Evolutionary conservation across 805 yeast genomes (phyloP).

Genomic region (Candida nemodendra): DNA sequence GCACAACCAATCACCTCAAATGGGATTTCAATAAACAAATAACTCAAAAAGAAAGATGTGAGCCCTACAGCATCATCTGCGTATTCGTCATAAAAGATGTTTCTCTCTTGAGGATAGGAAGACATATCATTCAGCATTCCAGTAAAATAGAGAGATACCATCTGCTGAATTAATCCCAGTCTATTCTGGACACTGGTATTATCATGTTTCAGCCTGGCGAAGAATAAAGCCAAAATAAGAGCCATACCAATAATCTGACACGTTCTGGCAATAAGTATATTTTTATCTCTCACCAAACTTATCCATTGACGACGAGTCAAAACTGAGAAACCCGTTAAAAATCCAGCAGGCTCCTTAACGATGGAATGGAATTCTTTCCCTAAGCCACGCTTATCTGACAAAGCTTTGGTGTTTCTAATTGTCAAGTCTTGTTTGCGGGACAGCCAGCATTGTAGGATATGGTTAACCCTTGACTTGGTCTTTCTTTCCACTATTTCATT

Average conservation of each 20-base stretch:
- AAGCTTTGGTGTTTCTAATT: slow-evolving; percentile 1
- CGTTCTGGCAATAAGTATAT: slow-evolving; percentile 61
- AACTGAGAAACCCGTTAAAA: slow-evolving; percentile 35
- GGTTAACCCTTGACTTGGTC: slow-evolving; percentile 41
- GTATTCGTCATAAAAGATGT: slow-evolving; percentile 76
- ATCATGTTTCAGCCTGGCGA: slow-evolving; percentile 53
- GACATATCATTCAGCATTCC: slow-evolving; percentile 81
- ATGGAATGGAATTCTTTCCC: slow-evolving; percentile 27
- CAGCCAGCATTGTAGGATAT: slow-evolving; percentile 40
- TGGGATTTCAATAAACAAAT: slow-evolving; percentile 64
- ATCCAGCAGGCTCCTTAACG: slow-evolving; percentile 31
- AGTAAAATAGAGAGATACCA: slow-evolving; percentile 67
- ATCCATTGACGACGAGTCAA: slow-evolving; percentile 38
- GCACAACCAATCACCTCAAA: slow-evolving; percentile 60
- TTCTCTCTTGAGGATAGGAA: slow-evolving; percentile 69
- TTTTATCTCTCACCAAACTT: slow-evolving; percentile 50
- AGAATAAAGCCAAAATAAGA: slow-evolving; percentile 63
- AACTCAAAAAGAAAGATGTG: slow-evolving; percentile 58
- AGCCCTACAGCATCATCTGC: slow-evolving; percentile 70
- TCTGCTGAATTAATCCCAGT: slow-evolving; percentile 74
- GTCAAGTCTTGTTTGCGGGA: background rate
- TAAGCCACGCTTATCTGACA: slow-evolving; percentile 18
- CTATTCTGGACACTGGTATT: slow-evolving; percentile 60
- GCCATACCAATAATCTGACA: slow-evolving; percentile 66
- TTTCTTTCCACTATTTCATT: slow-evolving; percentile 38